Base-by-base conservation (phyloP, 2,329 filamentous ascomycete genomes). In the Colletotrichum sp. region DNA sequence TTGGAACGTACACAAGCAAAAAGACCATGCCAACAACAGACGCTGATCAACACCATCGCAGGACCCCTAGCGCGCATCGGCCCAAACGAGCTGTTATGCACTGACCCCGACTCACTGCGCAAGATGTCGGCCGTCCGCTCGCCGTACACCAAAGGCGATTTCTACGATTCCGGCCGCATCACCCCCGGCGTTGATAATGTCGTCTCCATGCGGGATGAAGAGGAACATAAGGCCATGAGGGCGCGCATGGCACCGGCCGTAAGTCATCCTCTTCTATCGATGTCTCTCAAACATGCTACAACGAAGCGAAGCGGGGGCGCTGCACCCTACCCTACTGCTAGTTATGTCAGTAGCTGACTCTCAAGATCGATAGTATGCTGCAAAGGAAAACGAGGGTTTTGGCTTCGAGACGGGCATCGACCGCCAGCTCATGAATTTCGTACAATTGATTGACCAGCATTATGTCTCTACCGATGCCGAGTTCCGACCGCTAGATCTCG, bases 301-400 rank as follows among this genome's bases (percentile, higher is more conserved):
- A 2, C n/a, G 9, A 24, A 2, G 2, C n/a, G 8, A 24, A 52
- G 61, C 21, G 13, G 43, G 32, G 16, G 14, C 30, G 39, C 60
- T 48, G 57, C 48, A 52, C 28, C 52, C 12, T 28, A 9, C n/a
- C 48, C 12, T 28, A 9, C 21, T 26, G 52, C 32, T 43, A 43
- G 32, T 48, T 70, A 39, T 70, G 36, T 18, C 57, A 71, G 5
- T 75, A 43, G 7, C 34, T 66, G 24, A 66, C n/a, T 34, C 12
- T 30, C 39, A 6, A 0, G 4, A 30, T 16, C 82, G 65, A 63
- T 24, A 89, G 89, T 91, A 90, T 76, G 84, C 87, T 18, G 88
- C 87, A 14, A 89, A 87, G 75, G 88, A 89, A 52, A 89, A 89
- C 52, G 84, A 87, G 21, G 83, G 83, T 0, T 87, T 85, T 60